Base-by-base conservation (phyloP, 805 yeast genomes). In the Cyberlindnera maclurae region DNA sequence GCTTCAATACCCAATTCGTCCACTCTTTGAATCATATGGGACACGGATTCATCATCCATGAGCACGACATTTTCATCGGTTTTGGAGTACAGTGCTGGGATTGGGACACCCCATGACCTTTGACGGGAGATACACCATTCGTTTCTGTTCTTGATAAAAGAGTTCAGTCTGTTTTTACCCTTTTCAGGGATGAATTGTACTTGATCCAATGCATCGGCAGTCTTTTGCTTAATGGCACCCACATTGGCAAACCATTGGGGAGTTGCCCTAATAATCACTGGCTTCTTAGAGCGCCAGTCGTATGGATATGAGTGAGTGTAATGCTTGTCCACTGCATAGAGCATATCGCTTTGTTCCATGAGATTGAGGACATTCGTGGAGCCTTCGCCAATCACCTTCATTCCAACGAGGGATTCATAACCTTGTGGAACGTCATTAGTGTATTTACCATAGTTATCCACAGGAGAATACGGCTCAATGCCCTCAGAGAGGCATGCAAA, bases 51-150 rank as follows among this genome's bases (percentile, higher is more conserved):
- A 15, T 68, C 68, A 33, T 76, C 79, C 57, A 79, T 63, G 10
- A 87, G 47, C 1, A 88, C 82, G 35, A 71, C 77, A n/a, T 75
- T 82, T 2, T 84, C 74, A 28, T 67, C 66, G 12, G 36, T 44
- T 38, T 63, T 65, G 33, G 73, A 65, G 60, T 81, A 84, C 8
- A 93, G 62, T 1, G 84, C 93, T 1, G 98, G 97, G 29, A 93
- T 83, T 2, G 98, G 98, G 26, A 93, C 97, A 33, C 99, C 99
- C 99, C 99, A 93, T 15, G 75, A 70, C 47, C 99, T 76, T 58
- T 93, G 99, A 51, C 99, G 70, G 2, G 97, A 89, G 26, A 93
- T 88, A 62, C 98, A 93, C 99, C 99, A 93, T 55, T 93, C 98
- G 45, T 78, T 77, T 61, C 98, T 75, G 36, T 80, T 77, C 15